Evolutionary conservation across 2,329 filamentous ascomycete species (phyloP).

Genomic region (Grosmannia serpens): DNA sequence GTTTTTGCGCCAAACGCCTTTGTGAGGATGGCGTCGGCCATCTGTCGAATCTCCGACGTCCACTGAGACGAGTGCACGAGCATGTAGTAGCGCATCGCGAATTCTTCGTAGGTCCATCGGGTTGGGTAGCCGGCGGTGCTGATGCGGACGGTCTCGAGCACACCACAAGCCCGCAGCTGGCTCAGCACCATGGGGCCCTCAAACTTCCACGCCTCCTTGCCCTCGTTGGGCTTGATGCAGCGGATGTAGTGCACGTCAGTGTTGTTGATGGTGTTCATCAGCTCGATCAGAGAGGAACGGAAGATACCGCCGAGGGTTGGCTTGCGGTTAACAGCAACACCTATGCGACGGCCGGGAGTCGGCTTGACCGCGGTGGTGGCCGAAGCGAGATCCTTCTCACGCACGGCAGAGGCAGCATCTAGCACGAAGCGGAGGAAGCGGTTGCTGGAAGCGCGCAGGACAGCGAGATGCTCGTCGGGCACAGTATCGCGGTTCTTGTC

Average conservation of each 20-base stretch:
- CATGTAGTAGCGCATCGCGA: constrained; percentile 97
- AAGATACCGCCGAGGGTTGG: constrained; percentile 97
- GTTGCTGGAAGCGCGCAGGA: constrained; percentile 75
- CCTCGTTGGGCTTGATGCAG: constrained; percentile 98
- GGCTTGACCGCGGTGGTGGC: constrained; percentile 60
- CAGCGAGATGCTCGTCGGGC: constrained; percentile 93
- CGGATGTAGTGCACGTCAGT: constrained; percentile 98
- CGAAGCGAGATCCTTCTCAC: constrained; percentile 73
- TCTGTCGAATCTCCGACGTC: constrained; percentile 86
- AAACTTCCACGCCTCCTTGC: constrained; percentile 93
- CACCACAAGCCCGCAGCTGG: constrained; percentile 95
- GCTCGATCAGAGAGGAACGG: constrained; percentile 93
- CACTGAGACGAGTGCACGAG: constrained; percentile 78
- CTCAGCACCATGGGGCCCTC: constrained; percentile 98
- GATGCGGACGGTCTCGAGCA: constrained; percentile 94
- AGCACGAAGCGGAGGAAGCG: constrained; percentile 75
- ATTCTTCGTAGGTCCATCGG: constrained; percentile 97
- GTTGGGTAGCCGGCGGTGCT: constrained; percentile 96
- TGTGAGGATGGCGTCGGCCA: constrained; percentile 84
- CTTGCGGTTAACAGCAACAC: constrained; percentile 87
- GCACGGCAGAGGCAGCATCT: constrained; percentile 71
- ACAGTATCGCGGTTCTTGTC: constrained; percentile 99
- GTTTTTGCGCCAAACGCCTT: constrained; percentile 75
- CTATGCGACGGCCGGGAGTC: constrained; percentile 72
- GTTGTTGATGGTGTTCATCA: constrained; percentile 95